A percentile compares a stretch with the other conserved stretches of the same genome.
These are phyloP conservation scores for Knoxdaviesia proteae DNA, from an alignment of 2,329 filamentous ascomycete genomes.

Conservation along the genomic window DNA sequence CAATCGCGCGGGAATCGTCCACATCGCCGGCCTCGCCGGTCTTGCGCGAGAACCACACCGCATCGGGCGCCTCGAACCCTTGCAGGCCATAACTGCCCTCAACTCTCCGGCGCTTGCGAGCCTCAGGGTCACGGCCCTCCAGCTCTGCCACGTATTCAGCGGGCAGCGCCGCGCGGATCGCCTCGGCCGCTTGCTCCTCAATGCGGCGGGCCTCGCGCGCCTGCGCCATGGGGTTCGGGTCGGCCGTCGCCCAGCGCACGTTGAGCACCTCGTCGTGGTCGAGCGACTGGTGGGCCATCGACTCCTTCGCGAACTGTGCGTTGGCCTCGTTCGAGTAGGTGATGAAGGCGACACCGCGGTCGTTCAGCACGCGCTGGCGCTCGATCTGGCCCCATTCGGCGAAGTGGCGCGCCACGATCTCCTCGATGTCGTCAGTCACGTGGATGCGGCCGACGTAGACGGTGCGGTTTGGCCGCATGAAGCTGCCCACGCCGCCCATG, in stretches of 20 bases:
- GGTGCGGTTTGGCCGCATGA: constrained; percentile 83
- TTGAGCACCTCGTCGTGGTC: constrained; percentile 89
- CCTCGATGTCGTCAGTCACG: constrained; percentile 91
- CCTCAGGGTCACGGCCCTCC: constrained; percentile 74
- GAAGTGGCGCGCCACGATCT: constrained; percentile 85
- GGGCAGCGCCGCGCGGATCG: constrained; percentile 69
- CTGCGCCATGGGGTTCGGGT: constrained; percentile 88
- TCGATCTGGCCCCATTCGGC: constrained; percentile 93
- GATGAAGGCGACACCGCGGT: constrained; percentile 78
- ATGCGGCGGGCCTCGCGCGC: constrained; percentile 74
- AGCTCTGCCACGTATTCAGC: constrained; percentile 85
- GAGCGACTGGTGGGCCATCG: constrained; percentile 84
- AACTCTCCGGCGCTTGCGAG: constrained; percentile 70
- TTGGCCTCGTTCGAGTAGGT: constrained; percentile 86
- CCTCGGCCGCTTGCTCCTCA: constrained; percentile 92
- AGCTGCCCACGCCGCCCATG: constrained; percentile 91
- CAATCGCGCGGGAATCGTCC: neutral
- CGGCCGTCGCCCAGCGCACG: constrained; percentile 89
- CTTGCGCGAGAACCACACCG: constrained; percentile 65
- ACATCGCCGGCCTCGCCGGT: no score
- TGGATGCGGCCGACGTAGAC: constrained; percentile 88
- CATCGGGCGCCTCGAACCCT: constrained; percentile 84
- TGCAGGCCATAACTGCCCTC: constrained; percentile 76
- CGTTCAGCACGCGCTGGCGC: constrained; percentile 66
- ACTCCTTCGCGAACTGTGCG: constrained; percentile 77